Conservation (phyloP, 805 yeast species). For the Yarrowia deformans region DNA sequence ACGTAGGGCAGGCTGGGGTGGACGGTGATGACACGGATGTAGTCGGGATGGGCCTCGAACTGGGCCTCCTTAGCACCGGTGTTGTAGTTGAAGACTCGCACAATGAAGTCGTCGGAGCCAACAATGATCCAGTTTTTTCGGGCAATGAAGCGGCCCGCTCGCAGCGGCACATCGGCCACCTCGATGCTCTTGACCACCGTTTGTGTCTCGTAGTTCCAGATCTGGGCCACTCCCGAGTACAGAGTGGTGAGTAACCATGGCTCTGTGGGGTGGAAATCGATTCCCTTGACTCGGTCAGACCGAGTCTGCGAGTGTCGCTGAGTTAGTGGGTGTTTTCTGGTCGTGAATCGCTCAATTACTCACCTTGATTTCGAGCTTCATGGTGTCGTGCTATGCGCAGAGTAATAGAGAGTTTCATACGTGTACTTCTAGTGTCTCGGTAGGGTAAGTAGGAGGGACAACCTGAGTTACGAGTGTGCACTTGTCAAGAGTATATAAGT, state of each 20-base stretch:
- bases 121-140: constrained; percentile 97
- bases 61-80: constrained; percentile 94
- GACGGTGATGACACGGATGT: constrained; percentile 89
- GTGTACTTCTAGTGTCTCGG: constrained; percentile 28
- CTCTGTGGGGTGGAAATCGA: constrained; percentile 97
- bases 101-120: constrained; percentile 94
- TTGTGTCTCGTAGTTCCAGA: constrained; percentile 90
- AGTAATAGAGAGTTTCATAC: constrained; percentile 32
- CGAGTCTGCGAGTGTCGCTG: constrained; percentile 86
- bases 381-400: constrained; percentile 42
- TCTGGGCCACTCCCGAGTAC: constrained; percentile 88
- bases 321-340: constrained; percentile 43
- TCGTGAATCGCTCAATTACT: constrained; percentile 47
- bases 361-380: constrained; percentile 61
- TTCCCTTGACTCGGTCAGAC: constrained; percentile 96
- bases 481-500: too few relatives aligned
- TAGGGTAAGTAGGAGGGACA: constrained; percentile 26
- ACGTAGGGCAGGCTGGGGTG: constrained; percentile 93
- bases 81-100: constrained; percentile 92
- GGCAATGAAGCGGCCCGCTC: constrained; percentile 94
- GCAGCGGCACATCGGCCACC: constrained; percentile 94
- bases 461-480: too few relatives aligned
- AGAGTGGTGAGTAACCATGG: constrained; percentile 94
- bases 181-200: constrained; percentile 86
- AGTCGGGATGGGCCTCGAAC: constrained; percentile 98